Conservation (phyloP, 352 stramenopile genomes). For the Globisporangium echinulatum region DNA sequence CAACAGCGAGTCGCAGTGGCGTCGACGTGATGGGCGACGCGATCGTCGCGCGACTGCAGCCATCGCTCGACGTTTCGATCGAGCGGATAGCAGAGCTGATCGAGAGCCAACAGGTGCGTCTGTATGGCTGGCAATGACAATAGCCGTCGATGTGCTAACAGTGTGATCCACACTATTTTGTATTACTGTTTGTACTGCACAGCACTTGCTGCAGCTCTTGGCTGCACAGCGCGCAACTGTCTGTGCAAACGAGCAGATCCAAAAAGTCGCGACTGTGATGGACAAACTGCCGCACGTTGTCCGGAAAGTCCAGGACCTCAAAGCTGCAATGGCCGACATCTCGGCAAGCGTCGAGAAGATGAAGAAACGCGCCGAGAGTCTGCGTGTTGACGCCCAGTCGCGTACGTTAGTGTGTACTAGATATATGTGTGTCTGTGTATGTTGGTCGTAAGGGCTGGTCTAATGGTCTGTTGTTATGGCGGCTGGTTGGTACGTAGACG, state of each 20-base stretch:
- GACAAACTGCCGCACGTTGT: conserved; percentile 66
- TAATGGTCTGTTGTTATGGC: neutral
- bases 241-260: conserved; percentile 48
- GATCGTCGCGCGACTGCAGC: conserved; percentile 45
- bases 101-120: conserved; percentile 29
- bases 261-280: conserved; percentile 56
- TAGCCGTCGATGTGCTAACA: too few species aligned
- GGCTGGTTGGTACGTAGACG: conserved; percentile 24
- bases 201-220: conserved; percentile 52
- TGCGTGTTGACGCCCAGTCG: conserved; percentile 74
- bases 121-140: conserved; percentile 3
- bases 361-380: conserved; percentile 57
- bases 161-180: too few species aligned
- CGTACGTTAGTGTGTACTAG: conserved; percentile 27
- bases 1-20: conserved; percentile 40
- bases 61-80: conserved; percentile 61
- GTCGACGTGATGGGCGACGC: conserved; percentile 47
- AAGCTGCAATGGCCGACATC: conserved; percentile 55
- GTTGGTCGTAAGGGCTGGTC: neutral
- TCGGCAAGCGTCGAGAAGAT: conserved; percentile 51
- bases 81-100: conserved; percentile 65
- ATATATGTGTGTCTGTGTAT: neutral
- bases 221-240: conserved; percentile 41
- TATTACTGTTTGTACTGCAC: neutral
- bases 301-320: conserved; percentile 60